Evolutionary conservation across 257 asterid species (phyloP).

Genomic region (Echium plantagineum): DNA sequence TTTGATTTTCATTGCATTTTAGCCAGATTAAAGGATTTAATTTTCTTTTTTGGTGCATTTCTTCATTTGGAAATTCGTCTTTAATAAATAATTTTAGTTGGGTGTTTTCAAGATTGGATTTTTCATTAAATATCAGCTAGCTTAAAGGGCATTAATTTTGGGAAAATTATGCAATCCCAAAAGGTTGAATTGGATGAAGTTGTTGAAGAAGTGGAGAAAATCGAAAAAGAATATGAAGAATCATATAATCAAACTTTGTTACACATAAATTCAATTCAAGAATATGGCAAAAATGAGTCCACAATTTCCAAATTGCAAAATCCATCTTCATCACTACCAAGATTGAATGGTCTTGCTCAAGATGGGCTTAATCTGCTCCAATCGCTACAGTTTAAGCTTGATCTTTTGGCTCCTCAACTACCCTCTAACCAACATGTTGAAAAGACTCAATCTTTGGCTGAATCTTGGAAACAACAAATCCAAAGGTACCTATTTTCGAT

Average conservation of each 20-base stretch:
- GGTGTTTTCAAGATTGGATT: no score
- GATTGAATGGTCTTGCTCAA: slow-evolving; percentile 85
- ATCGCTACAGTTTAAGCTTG: slow-evolving; percentile 73
- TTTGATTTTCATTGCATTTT: no score
- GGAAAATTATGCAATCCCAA: neutral
- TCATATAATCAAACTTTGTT: slow-evolving; percentile 28
- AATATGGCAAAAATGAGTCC: slow-evolving; percentile 46
- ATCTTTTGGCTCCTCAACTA: slow-evolving; percentile 83
- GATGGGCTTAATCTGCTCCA: slow-evolving; percentile 62
- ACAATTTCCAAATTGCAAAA: slow-evolving; percentile 9
- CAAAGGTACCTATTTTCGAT: slow-evolving; percentile 32
- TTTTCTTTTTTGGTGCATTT: no score
- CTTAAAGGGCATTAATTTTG: no score
- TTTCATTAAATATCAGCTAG: no score
- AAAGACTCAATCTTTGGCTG: slow-evolving; percentile 53
- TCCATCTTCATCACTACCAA: slow-evolving; percentile 48
- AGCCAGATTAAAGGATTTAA: no score
- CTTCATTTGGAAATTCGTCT: no score
- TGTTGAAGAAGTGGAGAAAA: slow-evolving; percentile 55
- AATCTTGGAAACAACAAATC: slow-evolving; percentile 58
- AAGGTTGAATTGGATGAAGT: slow-evolving; percentile 52
- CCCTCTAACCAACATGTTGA: slow-evolving; percentile 52
- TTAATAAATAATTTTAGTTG: no score
- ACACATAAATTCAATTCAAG: slow-evolving; percentile 47
- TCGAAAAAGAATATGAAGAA: slow-evolving; percentile 46